Evolutionary conservation across 306 rosid genomes (phyloP).

Genomic region (Acacia confusa): DNA sequence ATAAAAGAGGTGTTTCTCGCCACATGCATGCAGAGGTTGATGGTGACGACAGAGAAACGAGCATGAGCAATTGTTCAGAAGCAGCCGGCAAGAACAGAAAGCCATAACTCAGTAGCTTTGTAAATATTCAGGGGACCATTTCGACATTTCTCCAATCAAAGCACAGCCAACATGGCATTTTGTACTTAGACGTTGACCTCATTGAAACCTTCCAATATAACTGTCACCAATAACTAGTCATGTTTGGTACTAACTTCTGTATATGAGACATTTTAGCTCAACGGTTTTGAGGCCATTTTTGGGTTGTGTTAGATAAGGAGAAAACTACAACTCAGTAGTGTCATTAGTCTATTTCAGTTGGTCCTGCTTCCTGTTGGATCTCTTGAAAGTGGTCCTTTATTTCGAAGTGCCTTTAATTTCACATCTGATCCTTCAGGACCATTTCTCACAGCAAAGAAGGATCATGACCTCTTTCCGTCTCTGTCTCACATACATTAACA

Average conservation of each 20-base stretch:
- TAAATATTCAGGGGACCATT: constrained; percentile 49
- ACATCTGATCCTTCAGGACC: constrained; percentile 37
- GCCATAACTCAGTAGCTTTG: neutral
- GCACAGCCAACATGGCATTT: constrained; percentile 33
- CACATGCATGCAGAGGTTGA: constrained; percentile 33
- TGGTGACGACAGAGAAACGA: constrained; percentile 35
- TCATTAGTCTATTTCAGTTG: constrained; percentile 29
- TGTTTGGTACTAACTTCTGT: neutral
- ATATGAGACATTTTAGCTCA: neutral
- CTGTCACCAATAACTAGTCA: neutral
- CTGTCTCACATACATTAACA: neutral
- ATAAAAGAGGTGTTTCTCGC: constrained; percentile 16
- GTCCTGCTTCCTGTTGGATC: constrained; percentile 34
- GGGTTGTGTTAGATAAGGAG: constrained; percentile 3
- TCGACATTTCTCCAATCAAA: constrained; percentile 12
- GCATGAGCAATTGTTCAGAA: neutral
- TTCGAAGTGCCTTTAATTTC: neutral
- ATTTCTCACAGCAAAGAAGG: constrained; percentile 36
- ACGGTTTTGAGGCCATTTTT: constrained; percentile 1
- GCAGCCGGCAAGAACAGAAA: constrained; percentile 16
- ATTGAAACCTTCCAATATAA: neutral
- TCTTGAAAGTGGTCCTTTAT: constrained; percentile 38
- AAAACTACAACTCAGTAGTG: constrained; percentile 15
- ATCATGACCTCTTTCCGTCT: constrained; percentile 32
- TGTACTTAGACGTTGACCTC: constrained; percentile 34